Conservation (phyloP, 2,329 filamentous ascomycete species). For the Corinectria fuckeliana region DNA sequence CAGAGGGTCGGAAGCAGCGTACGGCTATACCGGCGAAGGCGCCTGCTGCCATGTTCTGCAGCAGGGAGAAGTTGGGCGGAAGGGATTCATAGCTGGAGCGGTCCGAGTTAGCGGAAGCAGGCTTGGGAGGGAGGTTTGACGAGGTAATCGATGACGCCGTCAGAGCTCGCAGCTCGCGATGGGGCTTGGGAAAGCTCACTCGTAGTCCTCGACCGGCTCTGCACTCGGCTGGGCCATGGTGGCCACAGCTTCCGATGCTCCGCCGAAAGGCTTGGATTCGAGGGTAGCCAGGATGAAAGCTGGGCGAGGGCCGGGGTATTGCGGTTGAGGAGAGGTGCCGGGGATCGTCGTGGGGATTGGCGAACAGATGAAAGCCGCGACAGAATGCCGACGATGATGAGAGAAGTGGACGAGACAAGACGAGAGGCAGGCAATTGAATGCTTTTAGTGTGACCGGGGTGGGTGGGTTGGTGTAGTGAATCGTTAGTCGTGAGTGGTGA, state of each 20-base stretch:
- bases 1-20: constrained; percentile 44
- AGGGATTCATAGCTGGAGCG: constrained; percentile 81
- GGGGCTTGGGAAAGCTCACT: constrained; percentile 53
- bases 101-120: neutral
- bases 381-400: constrained; percentile 18
- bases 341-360: constrained; percentile 4
- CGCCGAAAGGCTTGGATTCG: constrained; percentile 66
- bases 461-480: constrained; percentile 1
- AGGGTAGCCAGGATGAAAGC: constrained; percentile 67
- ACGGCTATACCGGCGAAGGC: constrained; percentile 97
- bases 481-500: neutral
- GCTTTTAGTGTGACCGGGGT: constrained; percentile 23
- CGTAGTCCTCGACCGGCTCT: constrained; percentile 69
- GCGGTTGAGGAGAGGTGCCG: constrained; percentile 19
- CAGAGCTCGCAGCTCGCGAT: neutral
- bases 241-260: constrained; percentile 71
- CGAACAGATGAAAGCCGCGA: constrained; percentile 6
- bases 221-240: constrained; percentile 72
- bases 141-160: neutral
- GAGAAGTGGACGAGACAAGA: constrained; percentile 28
- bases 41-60: constrained; percentile 94
- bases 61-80: constrained; percentile 90
- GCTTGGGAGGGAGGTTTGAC: neutral
- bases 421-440: constrained; percentile 26
- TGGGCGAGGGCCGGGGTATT: constrained; percentile 31